Percentiles rank a stretch among this genome's conserved stretches.
phyloP scores from a whole-genome alignment of 495 filamentous ascomycete species.

The Aspergillus baeticus region DNA sequence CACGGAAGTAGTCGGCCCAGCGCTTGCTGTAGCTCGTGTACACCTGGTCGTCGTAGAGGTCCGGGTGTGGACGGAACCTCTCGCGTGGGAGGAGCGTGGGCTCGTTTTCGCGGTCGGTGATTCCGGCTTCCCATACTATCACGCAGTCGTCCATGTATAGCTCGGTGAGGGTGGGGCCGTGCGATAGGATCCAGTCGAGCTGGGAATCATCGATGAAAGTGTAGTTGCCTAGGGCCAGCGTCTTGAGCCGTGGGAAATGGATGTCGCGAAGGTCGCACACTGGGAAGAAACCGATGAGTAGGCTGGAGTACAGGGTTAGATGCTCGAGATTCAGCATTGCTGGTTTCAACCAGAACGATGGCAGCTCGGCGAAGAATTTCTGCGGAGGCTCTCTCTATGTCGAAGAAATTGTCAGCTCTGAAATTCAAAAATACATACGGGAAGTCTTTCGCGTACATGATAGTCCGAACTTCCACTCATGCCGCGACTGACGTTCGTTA shows the following conservation, averaged over 20 bases:
- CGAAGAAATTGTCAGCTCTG: too few relatives aligned
- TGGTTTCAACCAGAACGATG: too few relatives aligned
- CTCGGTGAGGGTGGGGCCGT: conserved; percentile 16
- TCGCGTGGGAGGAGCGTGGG: not conserved
- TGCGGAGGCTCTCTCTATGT: too few relatives aligned
- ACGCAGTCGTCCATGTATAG: conserved; percentile 24
- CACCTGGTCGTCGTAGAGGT: not conserved
- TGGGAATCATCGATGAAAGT: conserved; percentile 25
- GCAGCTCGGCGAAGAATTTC: too few relatives aligned
- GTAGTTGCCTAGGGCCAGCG: conserved; percentile 22
- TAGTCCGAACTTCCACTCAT: too few relatives aligned
- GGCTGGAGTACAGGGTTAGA: too few relatives aligned
- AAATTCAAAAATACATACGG: too few relatives aligned
- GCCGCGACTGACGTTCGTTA: too few relatives aligned
- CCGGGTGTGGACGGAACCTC: not conserved
- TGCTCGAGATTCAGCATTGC: too few relatives aligned
- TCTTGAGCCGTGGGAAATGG: conserved; percentile 23
- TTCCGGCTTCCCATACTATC: conserved; percentile 10
- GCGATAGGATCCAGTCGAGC: conserved; percentile 28
- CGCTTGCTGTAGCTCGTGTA: conserved; percentile 14
- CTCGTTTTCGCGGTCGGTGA: not conserved
- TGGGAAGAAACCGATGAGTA: conserved; percentile 25
- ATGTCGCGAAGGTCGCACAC: conserved; percentile 13
- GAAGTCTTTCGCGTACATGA: too few relatives aligned
- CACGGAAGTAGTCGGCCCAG: conserved; percentile 22